Conservation (phyloP, 2,329 filamentous ascomycete species). For the Talaromyces sp. region DNA sequence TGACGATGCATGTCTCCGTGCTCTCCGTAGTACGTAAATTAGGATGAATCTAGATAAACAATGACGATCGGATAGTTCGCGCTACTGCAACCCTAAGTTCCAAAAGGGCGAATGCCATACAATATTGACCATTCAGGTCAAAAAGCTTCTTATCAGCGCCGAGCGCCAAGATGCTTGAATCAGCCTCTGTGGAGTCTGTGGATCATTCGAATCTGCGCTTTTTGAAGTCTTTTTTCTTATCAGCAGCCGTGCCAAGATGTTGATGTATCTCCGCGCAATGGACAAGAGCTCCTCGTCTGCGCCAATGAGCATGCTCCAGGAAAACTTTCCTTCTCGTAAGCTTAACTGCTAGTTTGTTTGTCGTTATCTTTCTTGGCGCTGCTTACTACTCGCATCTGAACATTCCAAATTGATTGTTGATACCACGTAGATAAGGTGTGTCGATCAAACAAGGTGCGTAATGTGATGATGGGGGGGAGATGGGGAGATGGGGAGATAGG, state of each 20-base stretch:
- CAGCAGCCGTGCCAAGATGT: neutral
- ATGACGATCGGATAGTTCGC: neutral
- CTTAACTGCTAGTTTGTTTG: neutral
- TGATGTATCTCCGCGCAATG: conserved; percentile 13
- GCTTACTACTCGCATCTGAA: neutral
- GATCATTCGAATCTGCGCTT: neutral
- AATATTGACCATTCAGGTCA: neutral
- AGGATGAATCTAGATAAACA: neutral
- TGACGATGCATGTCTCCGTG: neutral
- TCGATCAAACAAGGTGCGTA: neutral
- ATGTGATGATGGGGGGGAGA: neutral
- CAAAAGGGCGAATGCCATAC: neutral
- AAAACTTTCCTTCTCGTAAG: conserved; percentile 11
- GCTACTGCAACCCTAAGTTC: neutral
- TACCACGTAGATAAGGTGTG: neutral
- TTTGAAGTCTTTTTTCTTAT: neutral
- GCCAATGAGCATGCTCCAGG: neutral
- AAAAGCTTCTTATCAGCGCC: neutral
- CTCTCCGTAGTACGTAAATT: too few species aligned
- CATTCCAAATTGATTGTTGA: neutral
- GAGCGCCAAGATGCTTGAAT: conserved; percentile 9
- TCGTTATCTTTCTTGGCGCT: neutral
- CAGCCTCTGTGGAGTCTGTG: neutral
- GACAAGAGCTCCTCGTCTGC: neutral
- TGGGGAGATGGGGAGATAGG: too few species aligned